phyloP scores from a whole-genome alignment of 768 basidiomycete species.

The Psilocybe sp. region DNA sequence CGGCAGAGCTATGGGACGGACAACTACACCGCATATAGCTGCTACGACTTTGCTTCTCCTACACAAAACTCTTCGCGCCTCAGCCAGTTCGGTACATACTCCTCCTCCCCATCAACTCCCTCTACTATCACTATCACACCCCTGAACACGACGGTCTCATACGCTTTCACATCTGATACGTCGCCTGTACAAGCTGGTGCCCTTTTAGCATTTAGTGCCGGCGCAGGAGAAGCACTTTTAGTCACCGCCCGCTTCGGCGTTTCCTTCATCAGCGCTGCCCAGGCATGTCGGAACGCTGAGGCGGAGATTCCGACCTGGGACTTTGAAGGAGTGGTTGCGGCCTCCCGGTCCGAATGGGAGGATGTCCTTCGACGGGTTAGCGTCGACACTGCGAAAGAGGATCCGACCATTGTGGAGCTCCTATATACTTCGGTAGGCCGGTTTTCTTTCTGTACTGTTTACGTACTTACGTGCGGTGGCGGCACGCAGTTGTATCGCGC shows the following conservation, averaged over 20 bases:
- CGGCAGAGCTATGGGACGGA: conserved; percentile 42
- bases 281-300: conserved; percentile 59
- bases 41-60: conserved; percentile 42
- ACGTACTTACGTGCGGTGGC: background rate
- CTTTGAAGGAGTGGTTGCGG: conserved; percentile 37
- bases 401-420: conserved; percentile 39
- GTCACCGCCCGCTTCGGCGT: conserved; percentile 56
- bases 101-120: conserved; percentile 28
- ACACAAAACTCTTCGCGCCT: conserved; percentile 16
- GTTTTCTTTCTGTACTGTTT: background rate
- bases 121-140: conserved; percentile 31
- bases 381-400: conserved; percentile 24
- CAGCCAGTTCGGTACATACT: conserved; percentile 38
- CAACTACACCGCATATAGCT: conserved; percentile 47
- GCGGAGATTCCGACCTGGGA: conserved; percentile 49
- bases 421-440: conserved; percentile 44
- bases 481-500: conserved; percentile 41
- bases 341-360: conserved; percentile 40
- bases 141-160: conserved; percentile 30
- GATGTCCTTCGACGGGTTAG: conserved; percentile 35
- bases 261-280: conserved; percentile 48
- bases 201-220: conserved; percentile 34
- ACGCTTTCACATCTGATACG: conserved; percentile 34
- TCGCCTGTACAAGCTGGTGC: conserved; percentile 43
- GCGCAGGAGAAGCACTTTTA: background rate